phyloP scores from a whole-genome alignment of 768 basidiomycete species.

The Rubroboletus pulcherrimus region DNA sequence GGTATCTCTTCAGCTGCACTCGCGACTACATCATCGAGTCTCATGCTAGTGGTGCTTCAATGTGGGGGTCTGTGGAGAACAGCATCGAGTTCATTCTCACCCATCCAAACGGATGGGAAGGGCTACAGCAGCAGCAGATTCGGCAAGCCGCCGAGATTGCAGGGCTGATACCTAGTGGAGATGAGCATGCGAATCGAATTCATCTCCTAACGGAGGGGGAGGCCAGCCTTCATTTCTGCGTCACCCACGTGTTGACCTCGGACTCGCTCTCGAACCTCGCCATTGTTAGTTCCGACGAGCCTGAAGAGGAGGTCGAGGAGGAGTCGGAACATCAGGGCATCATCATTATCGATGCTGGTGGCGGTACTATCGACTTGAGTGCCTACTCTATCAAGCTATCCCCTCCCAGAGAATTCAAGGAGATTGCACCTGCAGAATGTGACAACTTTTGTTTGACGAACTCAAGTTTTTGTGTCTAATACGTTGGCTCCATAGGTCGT shows the following conservation, averaged over 20 bases:
- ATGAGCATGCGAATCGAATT: conserved; percentile 14
- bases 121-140: conserved; percentile 28
- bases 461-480: neutral
- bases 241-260: conserved; percentile 38
- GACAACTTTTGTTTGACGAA: neutral
- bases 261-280: conserved; percentile 19
- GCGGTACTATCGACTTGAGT: conserved; percentile 39
- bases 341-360: conserved; percentile 44
- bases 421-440: conserved; percentile 35
- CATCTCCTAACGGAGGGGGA: conserved; percentile 28
- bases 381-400: conserved; percentile 29
- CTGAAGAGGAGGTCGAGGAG: neutral
- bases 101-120: conserved; percentile 34
- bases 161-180: conserved; percentile 16
- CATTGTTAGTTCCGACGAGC: neutral
- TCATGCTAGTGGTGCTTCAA: conserved; percentile 24
- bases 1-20: conserved; percentile 25
- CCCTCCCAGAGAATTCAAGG: conserved; percentile 26
- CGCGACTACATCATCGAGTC: conserved; percentile 20
- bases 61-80: conserved; percentile 25
- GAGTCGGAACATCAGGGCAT: conserved; percentile 32
- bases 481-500: conserved; percentile 24
- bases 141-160: conserved; percentile 24
- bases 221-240: conserved; percentile 34
- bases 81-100: conserved; percentile 24